Evolutionary conservation across 805 yeast genomes (phyloP), one percentile per base, ranked within the genome.

Genomic region (Saturnispora halmiae): DNA sequence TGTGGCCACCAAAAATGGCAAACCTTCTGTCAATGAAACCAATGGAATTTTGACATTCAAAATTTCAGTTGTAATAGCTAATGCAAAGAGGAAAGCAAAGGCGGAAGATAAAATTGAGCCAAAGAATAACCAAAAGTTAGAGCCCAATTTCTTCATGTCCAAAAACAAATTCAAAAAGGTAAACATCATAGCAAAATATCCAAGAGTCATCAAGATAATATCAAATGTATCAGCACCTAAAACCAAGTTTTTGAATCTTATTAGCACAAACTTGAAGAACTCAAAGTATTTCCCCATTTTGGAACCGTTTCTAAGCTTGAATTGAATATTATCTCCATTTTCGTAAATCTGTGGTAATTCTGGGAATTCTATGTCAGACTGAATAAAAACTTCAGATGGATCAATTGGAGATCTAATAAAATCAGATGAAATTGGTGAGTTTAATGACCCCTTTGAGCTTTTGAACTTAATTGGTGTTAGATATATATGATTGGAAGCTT

Each of bases 1-100:
- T 4, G 86, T 79, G 16, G 94, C 86, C 18, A 90, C 94, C 54
- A 90, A 72, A 61, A 90, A 90, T 18, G 98, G 98, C 34, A 90
- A 64, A 26, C 96, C 96, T 64, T 90, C 96, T 43, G 87, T 75
- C 49, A 90, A 67, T 41, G 84, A 76, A 41, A 83, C 65, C 41
- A 85, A 66, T 7, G 94, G 77, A 25, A 90, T 79, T 38, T 72
- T 72, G 34, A 75, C 64, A 27, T 75, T 72, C 36, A 82, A 63
- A 24, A 74, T 53, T 42, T 71, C 69, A 26, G 75, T 72, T 7
- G 83, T 69, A 37, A 80, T 64, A 45, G 75, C 76, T 35, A 82
- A 67, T 2, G 96, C 95, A 49, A 83, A 74, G 43, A 86, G 65
- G 53, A 92, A 82, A 2, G 95, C 94, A 63, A 83, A 82, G 19